Percentiles rank a stretch among this genome's conserved stretches.
Conservation (phyloP, 1,284 basidiomycete genomes). For the Leucoagaricus sp. region DNA sequence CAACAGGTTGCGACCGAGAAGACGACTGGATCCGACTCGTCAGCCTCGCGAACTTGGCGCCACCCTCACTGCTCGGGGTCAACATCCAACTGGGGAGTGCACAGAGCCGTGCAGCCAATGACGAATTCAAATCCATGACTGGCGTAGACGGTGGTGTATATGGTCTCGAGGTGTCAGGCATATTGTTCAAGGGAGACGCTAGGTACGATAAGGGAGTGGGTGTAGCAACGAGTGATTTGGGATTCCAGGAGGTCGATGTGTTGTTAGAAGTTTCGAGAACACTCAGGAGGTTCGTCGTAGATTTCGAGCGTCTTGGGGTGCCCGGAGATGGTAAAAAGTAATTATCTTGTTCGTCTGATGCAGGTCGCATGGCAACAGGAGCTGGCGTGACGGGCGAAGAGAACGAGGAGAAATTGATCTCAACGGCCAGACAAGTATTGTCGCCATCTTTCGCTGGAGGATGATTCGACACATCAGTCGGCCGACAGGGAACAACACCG, state of each 20-base stretch:
- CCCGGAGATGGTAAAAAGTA: constrained; percentile 1
- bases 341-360: neutral
- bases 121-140: neutral
- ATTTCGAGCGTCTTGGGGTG: constrained; percentile 4
- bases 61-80: neutral
- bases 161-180: neutral
- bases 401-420: neutral
- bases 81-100: constrained; percentile 5
- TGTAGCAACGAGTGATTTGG: neutral
- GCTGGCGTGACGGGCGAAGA: neutral
- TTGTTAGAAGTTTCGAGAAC: neutral
- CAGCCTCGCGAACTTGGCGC: neutral
- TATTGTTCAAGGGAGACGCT: neutral
- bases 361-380: neutral
- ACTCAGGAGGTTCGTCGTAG: neutral
- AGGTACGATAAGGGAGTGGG: neutral
- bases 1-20: neutral
- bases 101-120: constrained; percentile 3
- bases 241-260: neutral
- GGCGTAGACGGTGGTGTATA: neutral
- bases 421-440: neutral
- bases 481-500: neutral
- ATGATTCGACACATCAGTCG: neutral
- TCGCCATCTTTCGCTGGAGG: neutral
- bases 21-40: neutral